phyloP scores from a whole-genome alignment of 1,284 basidiomycete genomes.

The Rhodotorula mucilaginosa region DNA sequence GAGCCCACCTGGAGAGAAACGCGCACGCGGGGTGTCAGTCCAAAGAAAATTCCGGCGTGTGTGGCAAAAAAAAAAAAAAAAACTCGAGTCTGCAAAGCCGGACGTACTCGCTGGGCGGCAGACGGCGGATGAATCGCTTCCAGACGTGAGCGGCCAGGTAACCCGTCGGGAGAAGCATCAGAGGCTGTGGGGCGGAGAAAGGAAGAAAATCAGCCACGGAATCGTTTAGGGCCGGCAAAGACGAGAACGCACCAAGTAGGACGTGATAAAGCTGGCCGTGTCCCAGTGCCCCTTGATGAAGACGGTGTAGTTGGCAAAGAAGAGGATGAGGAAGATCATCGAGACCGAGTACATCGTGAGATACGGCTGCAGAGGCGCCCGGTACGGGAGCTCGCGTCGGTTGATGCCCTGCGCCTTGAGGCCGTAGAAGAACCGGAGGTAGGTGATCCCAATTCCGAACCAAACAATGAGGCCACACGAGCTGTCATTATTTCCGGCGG shows the following conservation, averaged over 20 bases:
- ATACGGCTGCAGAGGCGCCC: slow-evolving; percentile 50
- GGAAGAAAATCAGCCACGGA: too few species aligned
- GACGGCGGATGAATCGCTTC: slow-evolving; percentile 46
- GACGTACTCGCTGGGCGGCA: not conserved
- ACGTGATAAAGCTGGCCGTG: slow-evolving; percentile 12
- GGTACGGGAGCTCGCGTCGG: slow-evolving; percentile 59
- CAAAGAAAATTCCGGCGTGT: too few species aligned
- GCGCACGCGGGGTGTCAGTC: not conserved
- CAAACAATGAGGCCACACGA: slow-evolving; percentile 28
- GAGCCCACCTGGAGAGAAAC: slow-evolving; percentile 44
- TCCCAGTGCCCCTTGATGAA: slow-evolving; percentile 20
- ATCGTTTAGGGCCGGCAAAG: too few species aligned
- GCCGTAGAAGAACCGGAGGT: slow-evolving; percentile 51
- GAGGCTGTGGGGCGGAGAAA: slow-evolving; percentile 57
- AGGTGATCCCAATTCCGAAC: slow-evolving; percentile 30
- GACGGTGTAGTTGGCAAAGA: slow-evolving; percentile 30
- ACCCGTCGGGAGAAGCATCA: slow-evolving; percentile 69
- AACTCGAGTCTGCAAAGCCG: not conserved
- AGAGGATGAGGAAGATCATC: slow-evolving; percentile 21
- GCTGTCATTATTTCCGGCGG: too few species aligned
- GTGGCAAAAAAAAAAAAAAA: too few species aligned
- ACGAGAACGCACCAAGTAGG: not conserved
- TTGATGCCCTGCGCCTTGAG: slow-evolving; percentile 60
- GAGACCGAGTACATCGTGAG: slow-evolving; percentile 34
- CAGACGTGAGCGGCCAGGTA: slow-evolving; percentile 56